Percentiles rank a stretch among this genome's conserved stretches.
phyloP scores from a whole-genome alignment of 148 eudicot genomes.

The Oxyria digyna region DNA sequence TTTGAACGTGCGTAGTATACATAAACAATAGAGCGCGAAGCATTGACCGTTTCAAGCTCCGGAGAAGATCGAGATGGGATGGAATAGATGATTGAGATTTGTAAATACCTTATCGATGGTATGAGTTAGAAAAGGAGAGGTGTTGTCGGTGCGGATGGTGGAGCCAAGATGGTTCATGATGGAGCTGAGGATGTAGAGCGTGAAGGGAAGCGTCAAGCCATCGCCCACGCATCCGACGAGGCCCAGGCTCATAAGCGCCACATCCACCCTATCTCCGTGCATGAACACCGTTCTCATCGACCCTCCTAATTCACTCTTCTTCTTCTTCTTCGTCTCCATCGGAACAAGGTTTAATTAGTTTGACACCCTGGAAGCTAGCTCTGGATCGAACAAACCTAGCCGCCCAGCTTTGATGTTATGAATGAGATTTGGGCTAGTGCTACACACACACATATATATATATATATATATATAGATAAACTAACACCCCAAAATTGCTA shows the following conservation, averaged over 20 bases:
- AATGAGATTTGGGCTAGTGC: no score
- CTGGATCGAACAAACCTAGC: no score
- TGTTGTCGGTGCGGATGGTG: not conserved
- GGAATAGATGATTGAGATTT: no score
- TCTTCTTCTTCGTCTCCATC: not conserved
- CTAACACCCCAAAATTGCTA: no score
- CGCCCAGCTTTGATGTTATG: no score
- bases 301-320: not conserved
- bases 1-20: not conserved
- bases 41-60: not conserved
- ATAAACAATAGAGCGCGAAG: not conserved
- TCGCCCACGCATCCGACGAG: not conserved
- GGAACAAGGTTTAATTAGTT: no score
- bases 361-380: no score
- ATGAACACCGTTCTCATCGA: slow-evolving; percentile 5
- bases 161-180: slow-evolving; percentile 7
- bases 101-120: not conserved
- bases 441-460: no score
- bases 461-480: no score
- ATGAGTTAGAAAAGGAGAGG: not conserved
- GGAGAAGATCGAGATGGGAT: not conserved
- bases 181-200: slow-evolving; percentile 7
- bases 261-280: slow-evolving; percentile 4
- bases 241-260: not conserved
- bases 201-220: slow-evolving; percentile 4